Conservation (phyloP, 306 rosid species). For the Crotalaria pallida region DNA sequence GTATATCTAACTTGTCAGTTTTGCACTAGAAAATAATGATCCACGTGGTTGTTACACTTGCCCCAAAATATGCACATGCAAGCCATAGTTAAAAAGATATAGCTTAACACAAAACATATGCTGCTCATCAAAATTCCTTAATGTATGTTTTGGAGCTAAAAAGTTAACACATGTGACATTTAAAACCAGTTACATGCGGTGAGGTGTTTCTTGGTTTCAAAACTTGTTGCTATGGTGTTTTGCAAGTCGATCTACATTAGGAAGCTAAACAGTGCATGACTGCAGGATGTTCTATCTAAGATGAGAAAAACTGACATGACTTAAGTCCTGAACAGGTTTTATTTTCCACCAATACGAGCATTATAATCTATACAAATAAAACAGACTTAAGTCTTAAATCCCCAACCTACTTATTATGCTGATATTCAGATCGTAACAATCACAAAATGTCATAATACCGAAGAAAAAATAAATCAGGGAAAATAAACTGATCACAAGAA, state of each 20-base stretch:
- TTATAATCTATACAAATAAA: neutral
- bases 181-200: neutral
- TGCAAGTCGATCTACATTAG: neutral
- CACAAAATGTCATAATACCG: neutral
- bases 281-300: neutral
- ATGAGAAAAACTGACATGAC: neutral
- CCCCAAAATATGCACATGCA: neutral
- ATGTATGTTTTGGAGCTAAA: neutral
- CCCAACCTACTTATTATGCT: neutral
- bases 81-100: neutral
- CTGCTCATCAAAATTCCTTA: neutral
- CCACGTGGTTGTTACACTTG: neutral
- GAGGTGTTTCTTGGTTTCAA: neutral
- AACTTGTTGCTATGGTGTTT: neutral
- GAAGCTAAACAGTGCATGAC: neutral
- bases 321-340: neutral
- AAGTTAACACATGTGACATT: neutral
- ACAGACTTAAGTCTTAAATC: neutral
- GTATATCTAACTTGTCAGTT: conserved; percentile 1
- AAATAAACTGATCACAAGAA: conserved; percentile 15
- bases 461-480: conserved; percentile 8
- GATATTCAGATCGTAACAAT: conserved; percentile 11
- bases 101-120: neutral
- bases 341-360: neutral
- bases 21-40: conserved; percentile 3